These are phyloP conservation scores for Paraleonurus japonicus DNA, from an alignment of 257 asterid genomes.

Conservation along the genomic window DNA sequence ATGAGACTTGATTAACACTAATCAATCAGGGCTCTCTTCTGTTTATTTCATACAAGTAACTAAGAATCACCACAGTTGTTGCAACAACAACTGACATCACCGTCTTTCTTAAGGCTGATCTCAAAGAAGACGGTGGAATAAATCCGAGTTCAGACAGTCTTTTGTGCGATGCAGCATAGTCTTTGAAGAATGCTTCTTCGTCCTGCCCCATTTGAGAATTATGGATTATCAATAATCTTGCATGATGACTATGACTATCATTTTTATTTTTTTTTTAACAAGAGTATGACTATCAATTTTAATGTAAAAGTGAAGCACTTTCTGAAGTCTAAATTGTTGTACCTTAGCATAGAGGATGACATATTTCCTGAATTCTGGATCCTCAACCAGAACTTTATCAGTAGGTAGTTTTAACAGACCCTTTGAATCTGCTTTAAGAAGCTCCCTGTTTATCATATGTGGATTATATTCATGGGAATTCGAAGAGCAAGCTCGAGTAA, in stretches of 20 bases:
- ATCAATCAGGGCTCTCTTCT: conserved; percentile 7
- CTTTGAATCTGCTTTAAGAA: conserved; percentile 61
- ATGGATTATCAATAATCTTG: neutral
- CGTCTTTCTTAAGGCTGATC: conserved; percentile 32
- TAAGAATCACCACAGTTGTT: conserved; percentile 46
- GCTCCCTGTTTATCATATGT: conserved; percentile 49
- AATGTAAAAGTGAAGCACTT: neutral
- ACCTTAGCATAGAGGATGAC: conserved; percentile 75
- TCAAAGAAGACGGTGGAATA: conserved; percentile 35
- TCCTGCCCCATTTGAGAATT: conserved; percentile 42
- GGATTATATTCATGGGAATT: neutral
- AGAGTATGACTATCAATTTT: too few species aligned
- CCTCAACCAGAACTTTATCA: conserved; percentile 67
- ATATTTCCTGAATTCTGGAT: conserved; percentile 50
- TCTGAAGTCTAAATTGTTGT: neutral
- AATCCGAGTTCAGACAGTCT: conserved; percentile 91
- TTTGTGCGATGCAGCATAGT: conserved; percentile 82
- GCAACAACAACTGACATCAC: conserved; percentile 46
- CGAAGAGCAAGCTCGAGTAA: neutral
- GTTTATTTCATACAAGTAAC: conserved; percentile 50
- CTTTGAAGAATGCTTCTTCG: conserved; percentile 82
- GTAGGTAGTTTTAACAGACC: conserved; percentile 80
- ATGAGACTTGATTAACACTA: neutral
- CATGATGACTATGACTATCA: neutral
- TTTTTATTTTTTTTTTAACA: too few species aligned